Evolutionary conservation across 179 eudicot genomes (phyloP), one percentile per base, ranked within the genome.

Genomic region (Kewa caespitosa): DNA sequence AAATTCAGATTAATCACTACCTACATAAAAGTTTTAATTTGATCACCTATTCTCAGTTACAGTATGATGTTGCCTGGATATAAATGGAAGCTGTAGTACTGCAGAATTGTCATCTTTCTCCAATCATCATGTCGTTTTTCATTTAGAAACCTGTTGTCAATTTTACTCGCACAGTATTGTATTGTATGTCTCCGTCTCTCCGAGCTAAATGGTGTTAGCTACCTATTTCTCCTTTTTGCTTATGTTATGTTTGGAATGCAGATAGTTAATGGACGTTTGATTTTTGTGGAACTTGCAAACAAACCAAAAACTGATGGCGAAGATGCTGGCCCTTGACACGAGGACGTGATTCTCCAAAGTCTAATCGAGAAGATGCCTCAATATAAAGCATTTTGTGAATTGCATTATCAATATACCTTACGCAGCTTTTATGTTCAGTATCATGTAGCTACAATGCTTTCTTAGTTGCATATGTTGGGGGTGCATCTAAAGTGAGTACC

Each of bases 201-300:
- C n/a, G n/a, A n/a, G n/a, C n/a, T n/a, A n/a, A n/a, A n/a, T n/a
- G n/a, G n/a, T n/a, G n/a, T n/a, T n/a, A n/a, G n/a, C 38, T 32
- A 7, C 34, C 20, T 0, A 3, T 34, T 33, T 8, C 38, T 22
- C 64, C 30, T 15, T 70, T 66, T 37, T 3, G 6, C 15, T 63
- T 14, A 10, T 78, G 37, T 20, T 15, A 8, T 42, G 27, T 76
- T 55, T 39, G 37, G 34, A 10, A 67, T 38, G 57, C 86, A 90
- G 89, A 82, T 90, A 52, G 79, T 87, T 14, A 9, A 72, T 39
- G 87, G 93, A 60, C 82, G 87, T 46, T 27, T 89, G 78, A 82
- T 89, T 52, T 81, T 86, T 75, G 91, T 87, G 38, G 88, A 87
- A 76, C 22, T 76, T 76, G 81, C 89, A 12, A 69, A 42, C 15